phyloP scores from a whole-genome alignment of 1,284 basidiomycete species.

The Bondarzewia mesenterica region DNA sequence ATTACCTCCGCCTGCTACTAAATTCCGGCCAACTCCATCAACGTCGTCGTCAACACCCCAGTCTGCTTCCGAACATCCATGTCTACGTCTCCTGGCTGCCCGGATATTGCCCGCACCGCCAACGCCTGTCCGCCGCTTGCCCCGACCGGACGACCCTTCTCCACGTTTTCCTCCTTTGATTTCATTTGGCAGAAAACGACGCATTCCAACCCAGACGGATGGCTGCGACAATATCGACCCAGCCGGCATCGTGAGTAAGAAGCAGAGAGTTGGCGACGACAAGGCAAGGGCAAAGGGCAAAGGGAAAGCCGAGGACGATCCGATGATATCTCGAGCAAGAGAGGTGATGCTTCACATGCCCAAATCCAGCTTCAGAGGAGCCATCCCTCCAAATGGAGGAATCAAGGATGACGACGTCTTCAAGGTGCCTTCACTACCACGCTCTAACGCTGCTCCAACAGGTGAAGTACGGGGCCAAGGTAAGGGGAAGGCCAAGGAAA shows the following conservation, averaged over 20 bases:
- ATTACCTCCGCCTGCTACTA: conserved; percentile 15
- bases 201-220: conserved; percentile 12
- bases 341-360: conserved; percentile 21
- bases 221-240: not conserved
- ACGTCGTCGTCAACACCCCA: conserved; percentile 13
- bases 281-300: not conserved
- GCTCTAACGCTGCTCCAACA: conserved; percentile 18
- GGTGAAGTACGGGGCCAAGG: conserved; percentile 14
- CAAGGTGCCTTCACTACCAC: conserved; percentile 28
- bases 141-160: conserved; percentile 70
- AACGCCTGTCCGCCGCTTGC: conserved; percentile 30
- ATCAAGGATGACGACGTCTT: conserved; percentile 19
- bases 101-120: conserved; percentile 42
- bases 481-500: conserved; percentile 20
- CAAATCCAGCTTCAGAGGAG: conserved; percentile 3
- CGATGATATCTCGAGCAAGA: conserved; percentile 17
- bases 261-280: not conserved
- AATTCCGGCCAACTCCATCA: conserved; percentile 11
- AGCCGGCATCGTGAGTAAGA: no score
- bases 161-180: conserved; percentile 52
- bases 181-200: conserved; percentile 22
- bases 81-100: conserved; percentile 45
- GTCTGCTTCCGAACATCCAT: conserved; percentile 13
- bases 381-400: not conserved
- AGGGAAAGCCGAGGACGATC: conserved; percentile 9